These are phyloP conservation scores for Gaeumannomyces sp. DNA, from an alignment of 2,329 filamentous ascomycete genomes.

Conservation along the genomic window DNA sequence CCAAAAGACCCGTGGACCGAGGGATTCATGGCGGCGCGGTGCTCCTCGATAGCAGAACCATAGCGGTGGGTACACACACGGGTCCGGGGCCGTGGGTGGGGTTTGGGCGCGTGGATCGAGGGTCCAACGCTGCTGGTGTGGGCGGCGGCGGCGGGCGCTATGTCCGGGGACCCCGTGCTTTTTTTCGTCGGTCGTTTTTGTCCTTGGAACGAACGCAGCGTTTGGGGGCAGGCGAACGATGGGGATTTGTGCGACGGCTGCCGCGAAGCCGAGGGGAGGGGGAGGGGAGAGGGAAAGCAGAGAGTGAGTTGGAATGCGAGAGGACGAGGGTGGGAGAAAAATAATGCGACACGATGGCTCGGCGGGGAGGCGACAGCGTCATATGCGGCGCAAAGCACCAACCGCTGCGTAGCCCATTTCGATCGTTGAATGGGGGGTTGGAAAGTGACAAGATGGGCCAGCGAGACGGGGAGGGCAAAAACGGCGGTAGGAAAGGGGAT, in stretches of 20 bases:
- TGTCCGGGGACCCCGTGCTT: not conserved
- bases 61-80: constrained; percentile 22
- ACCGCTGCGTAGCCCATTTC: not conserved
- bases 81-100: not conserved
- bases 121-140: not conserved
- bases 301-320: not conserved
- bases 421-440: not conserved
- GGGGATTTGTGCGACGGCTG: not conserved
- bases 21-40: constrained; percentile 35
- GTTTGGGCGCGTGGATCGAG: not conserved
- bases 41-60: constrained; percentile 24
- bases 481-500: not conserved
- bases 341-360: not conserved
- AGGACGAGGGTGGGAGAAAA: not conserved
- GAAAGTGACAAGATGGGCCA: not conserved
- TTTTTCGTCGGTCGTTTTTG: not conserved
- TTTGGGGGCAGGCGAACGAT: no score
- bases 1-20: constrained; percentile 36
- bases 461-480: not conserved
- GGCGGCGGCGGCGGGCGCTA: not conserved
- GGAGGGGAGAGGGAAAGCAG: not conserved
- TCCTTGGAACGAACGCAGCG: not conserved
- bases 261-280: not conserved
- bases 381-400: not conserved
- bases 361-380: not conserved